Evolutionary conservation across 805 yeast species (phyloP).

Genomic region (Metschnikowia baotianmanensis): DNA sequence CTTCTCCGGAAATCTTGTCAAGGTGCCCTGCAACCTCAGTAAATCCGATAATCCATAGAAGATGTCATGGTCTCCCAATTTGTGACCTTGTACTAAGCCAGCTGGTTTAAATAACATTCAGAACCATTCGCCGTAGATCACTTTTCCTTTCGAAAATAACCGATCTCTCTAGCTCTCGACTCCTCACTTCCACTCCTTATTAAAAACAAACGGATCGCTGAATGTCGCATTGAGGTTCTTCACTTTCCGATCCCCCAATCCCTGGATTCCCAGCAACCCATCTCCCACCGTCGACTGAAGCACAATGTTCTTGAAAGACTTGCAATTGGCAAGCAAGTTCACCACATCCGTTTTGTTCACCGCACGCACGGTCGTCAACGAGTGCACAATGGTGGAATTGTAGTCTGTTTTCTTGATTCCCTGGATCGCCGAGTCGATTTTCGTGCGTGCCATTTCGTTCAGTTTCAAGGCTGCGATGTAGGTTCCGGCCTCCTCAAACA

Average conservation of each 20-base stretch:
- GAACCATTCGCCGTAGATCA: too few relatives aligned
- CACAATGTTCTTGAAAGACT: conserved; percentile 42
- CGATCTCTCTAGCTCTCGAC: background rate
- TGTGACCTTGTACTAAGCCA: too few relatives aligned
- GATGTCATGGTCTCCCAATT: too few relatives aligned
- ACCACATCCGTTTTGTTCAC: conserved; percentile 56
- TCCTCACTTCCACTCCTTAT: conserved; percentile 28
- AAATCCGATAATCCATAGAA: too few relatives aligned
- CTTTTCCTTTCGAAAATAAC: background rate
- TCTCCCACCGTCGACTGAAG: conserved; percentile 24
- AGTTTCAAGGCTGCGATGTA: conserved; percentile 39
- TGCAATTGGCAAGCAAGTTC: conserved; percentile 48
- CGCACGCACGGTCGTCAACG: conserved; percentile 45
- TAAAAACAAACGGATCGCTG: conserved; percentile 51
- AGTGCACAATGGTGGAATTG: conserved; percentile 43
- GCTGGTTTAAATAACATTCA: too few relatives aligned
- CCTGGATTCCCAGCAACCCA: conserved; percentile 37
- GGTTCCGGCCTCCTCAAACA: conserved; percentile 48
- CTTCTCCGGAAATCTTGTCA: too few relatives aligned
- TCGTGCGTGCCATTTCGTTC: conserved; percentile 33
- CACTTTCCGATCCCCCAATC: conserved; percentile 49
- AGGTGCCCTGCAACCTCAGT: too few relatives aligned
- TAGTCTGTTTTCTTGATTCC: conserved; percentile 45
- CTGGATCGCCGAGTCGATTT: conserved; percentile 35
- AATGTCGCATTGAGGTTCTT: conserved; percentile 39